Percentiles rank a stretch among this genome's conserved stretches.
Conservation (phyloP, 2,329 filamentous ascomycete genomes). For the Geosmithia flava region DNA sequence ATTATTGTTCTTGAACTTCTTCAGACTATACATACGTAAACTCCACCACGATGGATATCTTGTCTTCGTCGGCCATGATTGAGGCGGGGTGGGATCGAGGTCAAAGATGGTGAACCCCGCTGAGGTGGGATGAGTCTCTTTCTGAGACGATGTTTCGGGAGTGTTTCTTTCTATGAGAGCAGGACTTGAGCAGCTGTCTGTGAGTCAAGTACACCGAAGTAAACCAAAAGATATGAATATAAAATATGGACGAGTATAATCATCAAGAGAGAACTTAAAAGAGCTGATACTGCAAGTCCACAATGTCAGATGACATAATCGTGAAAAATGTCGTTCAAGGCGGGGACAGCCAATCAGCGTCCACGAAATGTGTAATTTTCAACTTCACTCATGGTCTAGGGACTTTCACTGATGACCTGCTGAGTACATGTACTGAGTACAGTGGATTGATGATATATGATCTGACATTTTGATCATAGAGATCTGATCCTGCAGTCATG, state of each 20-base stretch:
- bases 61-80: slow-evolving; percentile 7
- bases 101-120: slow-evolving; percentile 6
- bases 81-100: no score
- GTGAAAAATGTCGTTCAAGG: no score
- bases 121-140: no score
- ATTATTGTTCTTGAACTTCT: no score
- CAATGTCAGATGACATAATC: no score
- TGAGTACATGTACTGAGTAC: no score
- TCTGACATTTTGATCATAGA: no score
- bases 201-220: background rate
- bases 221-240: background rate
- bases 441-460: no score
- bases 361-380: slow-evolving; percentile 6
- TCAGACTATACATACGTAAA: slow-evolving; percentile 40
- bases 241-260: no score
- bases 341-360: slow-evolving; percentile 2
- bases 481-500: slow-evolving; percentile 5
- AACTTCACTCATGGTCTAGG: background rate
- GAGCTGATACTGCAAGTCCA: no score
- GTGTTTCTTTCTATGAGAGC: background rate
- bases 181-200: background rate
- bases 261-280: no score
- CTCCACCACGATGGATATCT: slow-evolving; percentile 55
- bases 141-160: background rate
- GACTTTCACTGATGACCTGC: background rate